A percentile compares a stretch with the other conserved stretches of the same genome.
Conservation (phyloP, 345 rosid genomes). For the Euphorbia peplus region DNA sequence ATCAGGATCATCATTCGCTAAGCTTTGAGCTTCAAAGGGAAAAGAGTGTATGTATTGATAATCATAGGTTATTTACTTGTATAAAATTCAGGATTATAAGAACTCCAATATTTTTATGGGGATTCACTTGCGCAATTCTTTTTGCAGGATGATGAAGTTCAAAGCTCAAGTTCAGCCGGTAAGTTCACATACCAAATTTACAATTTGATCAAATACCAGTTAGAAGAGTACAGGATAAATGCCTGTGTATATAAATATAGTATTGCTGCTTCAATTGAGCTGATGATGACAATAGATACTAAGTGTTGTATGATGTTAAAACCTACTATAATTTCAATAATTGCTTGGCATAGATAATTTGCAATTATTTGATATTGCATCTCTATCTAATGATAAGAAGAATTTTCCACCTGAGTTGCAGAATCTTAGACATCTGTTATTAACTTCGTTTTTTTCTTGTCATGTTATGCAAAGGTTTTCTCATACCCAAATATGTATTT, state of each 20-base stretch:
- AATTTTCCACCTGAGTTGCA: not conserved
- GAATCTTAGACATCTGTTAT: not conserved
- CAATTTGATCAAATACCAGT: not conserved
- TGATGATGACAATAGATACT: not conserved
- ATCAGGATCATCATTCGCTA: conserved; percentile 26
- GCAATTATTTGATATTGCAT: not conserved
- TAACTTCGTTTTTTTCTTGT: not conserved
- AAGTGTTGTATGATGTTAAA: not conserved
- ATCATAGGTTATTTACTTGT: conserved; percentile 15
- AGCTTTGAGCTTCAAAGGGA: conserved; percentile 29
- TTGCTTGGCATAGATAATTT: not conserved
- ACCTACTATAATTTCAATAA: not conserved
- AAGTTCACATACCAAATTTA: conserved; percentile 30
- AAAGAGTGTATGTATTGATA: conserved; percentile 38
- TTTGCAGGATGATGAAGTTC: conserved; percentile 55
- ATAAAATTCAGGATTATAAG: conserved; percentile 8
- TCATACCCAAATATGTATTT: not conserved
- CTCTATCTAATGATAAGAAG: not conserved
- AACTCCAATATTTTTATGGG: conserved; percentile 7
- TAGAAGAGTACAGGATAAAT: not conserved
- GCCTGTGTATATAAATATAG: not conserved
- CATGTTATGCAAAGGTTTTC: not conserved
- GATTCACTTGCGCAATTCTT: conserved; percentile 19
- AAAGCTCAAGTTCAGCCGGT: conserved; percentile 40
- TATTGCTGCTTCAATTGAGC: not conserved